Percentiles rank a stretch among this genome's conserved stretches.
Conservation (phyloP, 2,329 filamentous ascomycete species). For the Zelopaecilomyces penicillatus region DNA sequence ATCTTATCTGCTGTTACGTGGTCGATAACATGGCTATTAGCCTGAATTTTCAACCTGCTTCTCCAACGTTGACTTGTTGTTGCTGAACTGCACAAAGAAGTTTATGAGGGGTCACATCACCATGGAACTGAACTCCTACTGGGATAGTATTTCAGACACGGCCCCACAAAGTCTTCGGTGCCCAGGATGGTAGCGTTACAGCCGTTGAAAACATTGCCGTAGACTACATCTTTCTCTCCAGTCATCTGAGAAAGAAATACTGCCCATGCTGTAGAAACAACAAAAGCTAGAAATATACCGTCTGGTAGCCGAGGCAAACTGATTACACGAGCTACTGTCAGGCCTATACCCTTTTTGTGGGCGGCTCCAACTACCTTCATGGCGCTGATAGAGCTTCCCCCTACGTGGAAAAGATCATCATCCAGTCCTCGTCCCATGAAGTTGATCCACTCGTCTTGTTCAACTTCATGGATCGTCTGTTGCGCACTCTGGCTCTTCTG, state of each 20-base stretch:
- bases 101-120: background rate
- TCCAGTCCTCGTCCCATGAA: background rate
- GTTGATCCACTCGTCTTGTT: background rate
- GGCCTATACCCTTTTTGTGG: background rate
- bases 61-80: background rate
- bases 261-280: background rate
- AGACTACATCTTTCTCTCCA: background rate
- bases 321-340: background rate
- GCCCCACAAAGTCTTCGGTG: background rate
- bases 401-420: conserved; percentile 11
- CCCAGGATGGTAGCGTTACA: background rate
- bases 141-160: background rate
- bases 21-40: too few species aligned
- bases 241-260: background rate
- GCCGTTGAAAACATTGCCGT: background rate
- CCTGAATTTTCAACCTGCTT: background rate
- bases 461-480: background rate
- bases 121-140: background rate
- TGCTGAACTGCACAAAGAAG: background rate
- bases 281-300: background rate
- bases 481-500: background rate
- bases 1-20: too few species aligned
- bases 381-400: conserved; percentile 14
- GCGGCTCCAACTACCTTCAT: conserved; percentile 3
- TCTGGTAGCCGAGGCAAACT: background rate